Evolutionary conservation across 345 rosid species (phyloP), one percentile per base, ranked within the genome.

Genomic region (Erysimum cheiranthoides): DNA sequence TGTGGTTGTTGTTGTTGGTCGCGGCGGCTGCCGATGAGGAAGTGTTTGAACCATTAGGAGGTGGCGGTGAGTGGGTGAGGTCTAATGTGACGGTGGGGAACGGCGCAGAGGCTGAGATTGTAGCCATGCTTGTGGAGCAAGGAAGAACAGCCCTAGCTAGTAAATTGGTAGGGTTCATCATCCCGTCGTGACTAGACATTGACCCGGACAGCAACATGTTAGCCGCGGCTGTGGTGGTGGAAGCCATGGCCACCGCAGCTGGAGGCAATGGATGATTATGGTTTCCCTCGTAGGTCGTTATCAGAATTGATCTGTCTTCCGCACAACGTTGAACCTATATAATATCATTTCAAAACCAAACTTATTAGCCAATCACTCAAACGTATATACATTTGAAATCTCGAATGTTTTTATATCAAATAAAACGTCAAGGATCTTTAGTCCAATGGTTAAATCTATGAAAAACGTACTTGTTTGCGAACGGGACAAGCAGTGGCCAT

Each of bases 51-150:
- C 65, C 64, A 13, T 69, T 61, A 42, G 69, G 16, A 76, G 32
- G 70, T 3, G 43, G 71, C 2, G 71, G 89, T 18, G 84, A 30
- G 38, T 92, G 89, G 0, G 99, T 95, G 25, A 95, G 96, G 90
- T 95, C 99, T 66, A 95, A 71, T 35, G 99, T 95, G 63, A 95
- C 89, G 0, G 99, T 92, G 0, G 99, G 99, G 73, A 95, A 95
- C 8, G 98, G 98, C 0, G 98, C 98, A 0, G 99, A 95, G 53
- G 98, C 99, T 69, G 98, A 95, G 78, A 95, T 90, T 0, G 99
- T 92, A 1, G 98, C 99, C 98, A 92, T 77, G 74, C 84, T 89
- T 63, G 99, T 82, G 4, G 98, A 90, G 77, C 90, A 82, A 40
- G 99, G 99, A 39, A 90, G 90, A 46, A 90, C 88, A 7, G 98